Evolutionary conservation across 148 eudicot genomes (phyloP), one percentile per base, ranked within the genome.

Genomic region (Rhododendron ferrugineum): DNA sequence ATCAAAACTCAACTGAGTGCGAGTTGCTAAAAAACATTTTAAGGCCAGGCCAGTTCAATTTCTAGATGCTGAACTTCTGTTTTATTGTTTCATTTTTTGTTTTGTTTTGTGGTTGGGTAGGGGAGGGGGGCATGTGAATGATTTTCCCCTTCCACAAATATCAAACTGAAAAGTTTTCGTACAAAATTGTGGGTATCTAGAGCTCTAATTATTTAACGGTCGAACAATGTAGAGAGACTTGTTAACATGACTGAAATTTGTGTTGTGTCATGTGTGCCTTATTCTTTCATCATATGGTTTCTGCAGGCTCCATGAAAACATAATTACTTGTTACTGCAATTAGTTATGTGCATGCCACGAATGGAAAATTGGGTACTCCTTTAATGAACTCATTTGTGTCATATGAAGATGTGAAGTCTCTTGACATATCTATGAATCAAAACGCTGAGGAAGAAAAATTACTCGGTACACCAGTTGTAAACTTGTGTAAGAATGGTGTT

Each of bases 401-500:
- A 14, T 47, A 56, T 78, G 28, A 64, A 62, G 44, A 30, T 20
- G 70, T 54, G 83, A 47, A 82, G 49, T 30, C 40, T 40, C 42
- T 82, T 64, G 18, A 6, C 47, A 79, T 40, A 81, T 74, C 36
- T 77, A 47, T 77, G 58, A 66, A 78, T 78, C 54, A 28, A 44
- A 14, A 44, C 9, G 32, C 85, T n/a, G 78, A 82, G 60, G 30
- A 66, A 66, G 79, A 66, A 50, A 86, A 76, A 47, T 47, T 82
- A 76, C 32, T 66, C 22, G 66, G 47, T 20, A 80, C 86, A 40
- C 82, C 46, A 40, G 64, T 82, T 73, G 82, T 80, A 84, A 68
- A 23, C 76, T 82, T 84, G 86, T 54, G 89, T 73, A 62, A 86
- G 80, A 68, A 92, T 94, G 96, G 90, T 91, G 62, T 92, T 95